Base-by-base conservation (phyloP, 2,329 filamentous ascomycete genomes). In the Colletotrichum endophyticum region DNA sequence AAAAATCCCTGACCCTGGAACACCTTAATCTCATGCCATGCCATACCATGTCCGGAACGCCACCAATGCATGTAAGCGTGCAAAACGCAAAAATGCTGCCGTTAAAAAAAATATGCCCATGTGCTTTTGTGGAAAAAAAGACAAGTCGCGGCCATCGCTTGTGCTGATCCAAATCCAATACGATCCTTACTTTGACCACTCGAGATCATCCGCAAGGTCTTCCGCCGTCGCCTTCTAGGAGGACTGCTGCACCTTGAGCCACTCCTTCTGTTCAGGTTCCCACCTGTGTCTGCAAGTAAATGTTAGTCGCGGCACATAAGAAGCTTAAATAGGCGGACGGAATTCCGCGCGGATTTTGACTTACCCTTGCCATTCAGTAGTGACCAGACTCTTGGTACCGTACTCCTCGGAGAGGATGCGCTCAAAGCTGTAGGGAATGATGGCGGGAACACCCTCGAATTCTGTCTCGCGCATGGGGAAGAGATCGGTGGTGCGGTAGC, bases 381-480 rank as follows among this genome's bases (percentile, higher is more conserved):
- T 85, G 1, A 91, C 89, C 72, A 95, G 82, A 30, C 91, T 90
- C 84, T 89, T 91, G n/a, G 86, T 83, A 34, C 90, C 88, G 80
- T 95, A 95, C 85, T 95, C 94, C 34, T 91, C 89, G 5, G 88
- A 87, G 72, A 95, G 84, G 32, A 95, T 91, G 81, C 88, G 89
- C 79, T 94, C 92, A 78, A 94, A 94, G 72, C 87, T 88, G 81
- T 92, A 94, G 6, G 95, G 95, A 28, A 97, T 90, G 78, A 89
- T 89, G 28, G 94, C 94, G 15, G 89, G 86, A 3, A 94, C 92
- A 25, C 94, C 94, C 85, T 97, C 95, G 80, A 95, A 97, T 78
- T 91, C 89, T 30, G 92, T 94, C 81, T 92, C 88, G 19, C 94
- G 90, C 88, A 97, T 88, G 5, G 95, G 95, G 85, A 93, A 97